Percentiles rank a stretch among this genome's conserved stretches.
Evolutionary conservation across 169 alveolate species (phyloP).

Genomic region (Perkinsus marinus): DNA sequence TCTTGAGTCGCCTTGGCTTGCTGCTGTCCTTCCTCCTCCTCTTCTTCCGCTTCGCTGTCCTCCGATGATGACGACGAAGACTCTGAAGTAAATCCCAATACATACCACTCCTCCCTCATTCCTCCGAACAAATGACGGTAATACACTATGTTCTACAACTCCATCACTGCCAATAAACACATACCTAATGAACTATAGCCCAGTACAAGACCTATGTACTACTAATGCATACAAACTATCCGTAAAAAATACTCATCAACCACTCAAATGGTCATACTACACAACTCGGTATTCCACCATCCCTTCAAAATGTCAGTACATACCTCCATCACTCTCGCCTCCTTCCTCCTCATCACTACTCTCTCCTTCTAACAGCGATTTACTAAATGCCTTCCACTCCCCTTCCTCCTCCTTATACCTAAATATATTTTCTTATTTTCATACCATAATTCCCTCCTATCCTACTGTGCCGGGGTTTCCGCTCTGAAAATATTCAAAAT

Average conservation of each 20-base stretch:
- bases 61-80: neutral
- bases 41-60: conserved; percentile 41
- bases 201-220: too few species aligned
- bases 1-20: conserved; percentile 13
- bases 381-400: conserved; percentile 59
- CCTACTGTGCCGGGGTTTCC: conserved; percentile 72
- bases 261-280: too few species aligned
- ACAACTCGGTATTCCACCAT: too few species aligned
- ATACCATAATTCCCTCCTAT: conserved; percentile 70
- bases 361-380: conserved; percentile 3
- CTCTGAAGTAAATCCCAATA: neutral
- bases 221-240: too few species aligned
- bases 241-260: too few species aligned
- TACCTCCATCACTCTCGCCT: conserved; percentile 4
- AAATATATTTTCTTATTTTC: conserved; percentile 47
- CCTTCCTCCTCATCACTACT: neutral
- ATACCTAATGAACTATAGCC: too few species aligned
- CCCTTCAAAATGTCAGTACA: neutral
- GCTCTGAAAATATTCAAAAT: conserved; percentile 73
- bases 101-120: conserved; percentile 8
- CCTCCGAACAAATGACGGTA: too few species aligned
- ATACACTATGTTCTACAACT: too few species aligned
- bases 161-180: too few species aligned
- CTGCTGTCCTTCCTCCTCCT: conserved; percentile 52
- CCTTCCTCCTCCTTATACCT: conserved; percentile 67